Conservation (phyloP, 1,139 yeast species). For the Sugiyamaella grinbergsii region DNA sequence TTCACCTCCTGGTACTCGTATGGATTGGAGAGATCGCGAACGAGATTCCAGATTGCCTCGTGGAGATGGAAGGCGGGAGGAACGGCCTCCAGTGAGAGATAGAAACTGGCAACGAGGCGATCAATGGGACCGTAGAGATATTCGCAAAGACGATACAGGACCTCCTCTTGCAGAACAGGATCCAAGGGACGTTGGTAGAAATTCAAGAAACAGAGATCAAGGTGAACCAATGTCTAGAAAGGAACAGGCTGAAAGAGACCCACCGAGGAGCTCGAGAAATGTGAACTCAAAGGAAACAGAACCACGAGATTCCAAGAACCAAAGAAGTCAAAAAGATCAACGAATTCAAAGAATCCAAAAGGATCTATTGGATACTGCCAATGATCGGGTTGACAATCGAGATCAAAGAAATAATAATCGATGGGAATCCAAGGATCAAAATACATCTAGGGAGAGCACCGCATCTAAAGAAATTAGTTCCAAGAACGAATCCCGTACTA, state of each 20-base stretch:
- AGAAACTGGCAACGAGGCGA: slow-evolving; percentile 23
- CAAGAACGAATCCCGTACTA: not conserved
- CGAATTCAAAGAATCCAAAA: slow-evolving; percentile 12
- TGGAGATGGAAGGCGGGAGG: slow-evolving; percentile 11
- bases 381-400: slow-evolving; percentile 12
- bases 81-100: not conserved
- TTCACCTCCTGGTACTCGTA: slow-evolving; percentile 18
- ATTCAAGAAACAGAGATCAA: slow-evolving; percentile 2
- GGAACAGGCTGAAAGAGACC: too few relatives aligned
- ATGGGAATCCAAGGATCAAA: not conserved
- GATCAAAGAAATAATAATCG: slow-evolving; percentile 10
- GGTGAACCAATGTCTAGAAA: slow-evolving; percentile 1
- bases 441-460: not conserved
- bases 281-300: slow-evolving; percentile 7
- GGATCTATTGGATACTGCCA: slow-evolving; percentile 3
- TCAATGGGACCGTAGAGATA: slow-evolving; percentile 22
- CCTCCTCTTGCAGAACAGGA: not conserved
- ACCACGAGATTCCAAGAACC: slow-evolving; percentile 8
- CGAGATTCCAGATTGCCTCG: slow-evolving; percentile 19
- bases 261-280: slow-evolving; percentile 14
- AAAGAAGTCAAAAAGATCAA: slow-evolving; percentile 13
- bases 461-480: not conserved
- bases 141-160: slow-evolving; percentile 7
- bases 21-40: slow-evolving; percentile 20
- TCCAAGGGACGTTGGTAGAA: slow-evolving; percentile 1